A percentile compares a stretch with the other conserved stretches of the same genome.
Evolutionary conservation across 2,329 filamentous ascomycete genomes (phyloP).

Genomic region (Westerdykella sp.): DNA sequence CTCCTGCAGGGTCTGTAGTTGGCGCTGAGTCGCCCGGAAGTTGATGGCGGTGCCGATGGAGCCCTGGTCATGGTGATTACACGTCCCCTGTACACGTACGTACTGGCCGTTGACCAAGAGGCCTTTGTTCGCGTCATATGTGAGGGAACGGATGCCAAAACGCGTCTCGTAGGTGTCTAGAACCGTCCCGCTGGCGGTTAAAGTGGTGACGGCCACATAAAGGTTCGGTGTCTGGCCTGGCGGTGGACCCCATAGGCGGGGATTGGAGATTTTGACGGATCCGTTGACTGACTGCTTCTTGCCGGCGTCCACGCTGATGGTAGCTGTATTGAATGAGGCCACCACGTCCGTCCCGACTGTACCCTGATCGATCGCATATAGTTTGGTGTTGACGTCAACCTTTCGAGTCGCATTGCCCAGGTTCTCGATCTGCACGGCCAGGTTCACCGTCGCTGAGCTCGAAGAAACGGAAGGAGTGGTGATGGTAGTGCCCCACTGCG

Average conservation of each 20-base stretch:
- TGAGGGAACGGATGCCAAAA: no score
- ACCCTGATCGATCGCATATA: constrained; percentile 36
- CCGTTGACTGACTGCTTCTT: constrained; percentile 31
- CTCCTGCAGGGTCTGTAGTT: constrained; percentile 46
- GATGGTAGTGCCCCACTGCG: no score
- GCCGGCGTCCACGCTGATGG: constrained; percentile 26
- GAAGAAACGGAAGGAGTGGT: no score
- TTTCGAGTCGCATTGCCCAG: constrained; percentile 26
- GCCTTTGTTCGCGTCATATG: no score
- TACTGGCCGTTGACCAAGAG: no score
- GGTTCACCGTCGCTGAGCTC: constrained; percentile 40
- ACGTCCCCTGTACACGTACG: no score
- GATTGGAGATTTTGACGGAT: constrained; percentile 35
- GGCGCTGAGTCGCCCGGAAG: constrained; percentile 43
- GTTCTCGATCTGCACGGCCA: constrained; percentile 46
- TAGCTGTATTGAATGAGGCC: constrained; percentile 31
- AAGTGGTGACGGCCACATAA: constrained; percentile 43
- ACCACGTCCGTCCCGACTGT: constrained; percentile 20
- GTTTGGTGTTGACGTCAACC: constrained; percentile 39
- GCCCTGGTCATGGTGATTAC: constrained; percentile 46
- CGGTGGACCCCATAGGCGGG: constrained; percentile 46
- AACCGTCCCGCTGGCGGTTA: constrained; percentile 9
- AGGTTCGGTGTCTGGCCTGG: constrained; percentile 44
- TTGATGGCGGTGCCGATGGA: constrained; percentile 49
- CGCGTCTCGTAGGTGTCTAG: constrained; percentile 30